These are phyloP conservation scores for Terfezia claveryi DNA, from an alignment of 495 filamentous ascomycete species.

Conservation along the genomic window DNA sequence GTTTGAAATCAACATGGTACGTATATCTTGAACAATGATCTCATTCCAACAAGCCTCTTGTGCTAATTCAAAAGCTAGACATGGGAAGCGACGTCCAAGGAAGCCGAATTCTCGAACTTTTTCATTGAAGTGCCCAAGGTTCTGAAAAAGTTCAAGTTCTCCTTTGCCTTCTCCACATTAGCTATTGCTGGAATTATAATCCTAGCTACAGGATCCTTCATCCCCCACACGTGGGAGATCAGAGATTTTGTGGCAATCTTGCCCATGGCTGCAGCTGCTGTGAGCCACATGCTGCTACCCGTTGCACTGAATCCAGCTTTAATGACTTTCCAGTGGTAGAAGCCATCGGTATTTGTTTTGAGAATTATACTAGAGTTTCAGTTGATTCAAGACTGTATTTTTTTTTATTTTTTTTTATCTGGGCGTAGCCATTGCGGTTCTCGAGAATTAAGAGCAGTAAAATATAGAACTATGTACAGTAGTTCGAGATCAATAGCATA, in stretches of 20 bases:
- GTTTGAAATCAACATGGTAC: background rate
- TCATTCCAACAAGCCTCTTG: background rate
- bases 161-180: conserved; percentile 38
- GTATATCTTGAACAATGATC: background rate
- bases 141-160: conserved; percentile 54
- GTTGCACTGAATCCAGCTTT: conserved; percentile 18
- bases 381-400: too few species aligned
- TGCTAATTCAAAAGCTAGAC: conserved; percentile 55
- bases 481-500: too few species aligned
- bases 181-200: conserved; percentile 35
- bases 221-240: conserved; percentile 47
- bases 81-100: conserved; percentile 50
- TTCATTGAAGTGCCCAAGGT: conserved; percentile 64
- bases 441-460: too few species aligned
- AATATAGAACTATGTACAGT: too few species aligned
- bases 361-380: too few species aligned
- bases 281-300: conserved; percentile 46
- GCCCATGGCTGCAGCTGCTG: conserved; percentile 50
- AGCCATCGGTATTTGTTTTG: too few species aligned
- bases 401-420: too few species aligned
- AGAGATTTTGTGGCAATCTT: conserved; percentile 61
- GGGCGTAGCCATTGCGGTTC: too few species aligned
- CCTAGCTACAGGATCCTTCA: conserved; percentile 33
- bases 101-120: conserved; percentile 30
- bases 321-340: background rate